Evolutionary conservation across 2,329 filamentous ascomycete species (phyloP).

Genomic region (Colletotrichum costaricense): DNA sequence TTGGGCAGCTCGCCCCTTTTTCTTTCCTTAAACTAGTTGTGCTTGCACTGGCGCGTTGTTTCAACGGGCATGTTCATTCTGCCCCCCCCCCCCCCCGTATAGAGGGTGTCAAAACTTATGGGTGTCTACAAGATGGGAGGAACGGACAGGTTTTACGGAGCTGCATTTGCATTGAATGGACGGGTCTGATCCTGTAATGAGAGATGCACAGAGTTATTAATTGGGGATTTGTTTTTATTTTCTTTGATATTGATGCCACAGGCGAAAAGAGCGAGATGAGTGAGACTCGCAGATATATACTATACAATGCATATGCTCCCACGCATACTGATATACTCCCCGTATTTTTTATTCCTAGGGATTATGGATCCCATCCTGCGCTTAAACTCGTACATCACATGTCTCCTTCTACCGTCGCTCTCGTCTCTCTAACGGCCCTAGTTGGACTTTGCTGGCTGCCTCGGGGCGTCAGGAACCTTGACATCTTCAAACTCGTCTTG

Average conservation of each 20-base stretch:
- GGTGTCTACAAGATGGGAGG: slow-evolving; percentile 6
- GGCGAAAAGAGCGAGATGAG: slow-evolving; percentile 14
- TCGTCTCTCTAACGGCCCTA: slow-evolving; percentile 15
- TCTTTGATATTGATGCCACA: slow-evolving; percentile 24
- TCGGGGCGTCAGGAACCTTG: slow-evolving; percentile 82
- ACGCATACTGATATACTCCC: neutral
- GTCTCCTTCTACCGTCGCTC: neutral
- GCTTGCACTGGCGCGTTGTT: neutral
- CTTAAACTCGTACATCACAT: slow-evolving; percentile 1
- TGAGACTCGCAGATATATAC: slow-evolving; percentile 24
- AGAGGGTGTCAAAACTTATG: neutral
- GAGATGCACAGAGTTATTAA: slow-evolving; percentile 27
- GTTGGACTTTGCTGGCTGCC: slow-evolving; percentile 54
- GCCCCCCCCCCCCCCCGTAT: slow-evolving; percentile 1
- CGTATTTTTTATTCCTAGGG: neutral
- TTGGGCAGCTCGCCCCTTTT: slow-evolving; percentile 21
- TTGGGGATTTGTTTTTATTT: slow-evolving; percentile 11
- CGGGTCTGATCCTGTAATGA: slow-evolving; percentile 23
- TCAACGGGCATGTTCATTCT: neutral
- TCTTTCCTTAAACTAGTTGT: neutral
- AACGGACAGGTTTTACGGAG: slow-evolving; percentile 7
- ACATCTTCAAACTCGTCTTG: slow-evolving; percentile 98
- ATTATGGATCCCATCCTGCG: neutral
- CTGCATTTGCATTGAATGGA: slow-evolving; percentile 20
- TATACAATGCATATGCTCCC: slow-evolving; percentile 23